Base-by-base conservation (phyloP, 441 rosid genomes). In the Breynia disticha region DNA sequence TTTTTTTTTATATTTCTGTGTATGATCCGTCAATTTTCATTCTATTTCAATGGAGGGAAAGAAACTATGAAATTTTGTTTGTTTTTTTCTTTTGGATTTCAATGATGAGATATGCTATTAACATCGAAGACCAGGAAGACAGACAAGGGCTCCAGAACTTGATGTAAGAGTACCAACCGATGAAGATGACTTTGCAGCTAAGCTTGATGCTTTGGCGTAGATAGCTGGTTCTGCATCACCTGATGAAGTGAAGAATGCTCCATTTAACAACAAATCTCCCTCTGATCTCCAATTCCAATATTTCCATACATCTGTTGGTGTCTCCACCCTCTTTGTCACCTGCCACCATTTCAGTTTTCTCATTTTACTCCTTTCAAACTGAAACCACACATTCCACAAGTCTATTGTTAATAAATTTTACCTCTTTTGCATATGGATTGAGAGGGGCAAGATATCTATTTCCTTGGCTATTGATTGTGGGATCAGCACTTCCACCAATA, bases 381-480 rank as follows among this genome's bases (percentile, higher is more conserved):
- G 7, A 24, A 24, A 7, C 32, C 7, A 24, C 32, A 2, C 32
- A 24, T 24, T 24, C 32, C 7, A 24, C 32, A 28, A 28, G 35
- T 28, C 8, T 28, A 28, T 28, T 9, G 35, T 4, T 28, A 9
- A 28, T 28, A 28, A 4, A 28, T 28, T 28, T 14, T 73, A 83
- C 97, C 87, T 87, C 97, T 72, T 90, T 90, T 19, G 95, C 90
- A 44, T 75, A 79, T 13, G 75, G 73, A 54, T 87, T 77, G 43
- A 38, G 42, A 0, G 97, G 96, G 37, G 97, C 97, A 42, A 78
- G 79, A 16, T 81, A 90, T 57, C 96, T 75, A 75, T 90, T 90
- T 37, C 95, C 97, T 69, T 90, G 97, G 72, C 97, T 90, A 72
- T 87, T 90, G 65, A 90, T 84, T 49, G 97, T 90, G 20, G 97